phyloP scores from a whole-genome alignment of 257 asterid genomes.

The Forsythia viridissima region DNA sequence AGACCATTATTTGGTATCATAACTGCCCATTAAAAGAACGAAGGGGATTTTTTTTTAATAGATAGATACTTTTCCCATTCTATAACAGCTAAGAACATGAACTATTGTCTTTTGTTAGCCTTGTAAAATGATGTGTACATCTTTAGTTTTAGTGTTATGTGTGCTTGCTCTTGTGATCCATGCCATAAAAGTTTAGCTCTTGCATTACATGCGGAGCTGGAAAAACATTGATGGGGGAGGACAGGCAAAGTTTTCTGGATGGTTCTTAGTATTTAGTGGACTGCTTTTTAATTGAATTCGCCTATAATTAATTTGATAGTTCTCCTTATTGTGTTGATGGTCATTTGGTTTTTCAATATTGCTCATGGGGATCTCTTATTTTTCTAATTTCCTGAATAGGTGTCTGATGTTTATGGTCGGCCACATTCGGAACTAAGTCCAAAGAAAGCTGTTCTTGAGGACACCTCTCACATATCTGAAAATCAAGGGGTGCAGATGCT shows the following conservation, averaged over 20 bases:
- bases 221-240: constrained; percentile 8
- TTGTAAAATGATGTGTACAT: too few species aligned
- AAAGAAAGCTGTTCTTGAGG: constrained; percentile 64
- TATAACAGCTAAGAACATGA: background rate
- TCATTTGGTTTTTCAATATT: constrained; percentile 17
- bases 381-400: constrained; percentile 48
- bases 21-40: background rate
- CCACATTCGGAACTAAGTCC: constrained; percentile 78
- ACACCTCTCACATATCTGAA: constrained; percentile 56
- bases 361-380: constrained; percentile 29
- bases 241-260: constrained; percentile 5
- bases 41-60: background rate
- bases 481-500: constrained; percentile 78
- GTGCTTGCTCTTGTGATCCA: constrained; percentile 4
- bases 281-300: constrained; percentile 7
- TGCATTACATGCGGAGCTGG: constrained; percentile 4
- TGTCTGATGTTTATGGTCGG: constrained; percentile 84
- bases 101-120: background rate
- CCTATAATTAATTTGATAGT: constrained; percentile 18
- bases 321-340: constrained; percentile 18
- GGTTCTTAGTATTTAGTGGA: constrained; percentile 1
- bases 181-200: constrained; percentile 6
- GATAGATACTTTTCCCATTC: background rate
- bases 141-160: background rate
- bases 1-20: background rate